Conservation (phyloP, 768 basidiomycete genomes). For the Termitomyces sp. region DNA sequence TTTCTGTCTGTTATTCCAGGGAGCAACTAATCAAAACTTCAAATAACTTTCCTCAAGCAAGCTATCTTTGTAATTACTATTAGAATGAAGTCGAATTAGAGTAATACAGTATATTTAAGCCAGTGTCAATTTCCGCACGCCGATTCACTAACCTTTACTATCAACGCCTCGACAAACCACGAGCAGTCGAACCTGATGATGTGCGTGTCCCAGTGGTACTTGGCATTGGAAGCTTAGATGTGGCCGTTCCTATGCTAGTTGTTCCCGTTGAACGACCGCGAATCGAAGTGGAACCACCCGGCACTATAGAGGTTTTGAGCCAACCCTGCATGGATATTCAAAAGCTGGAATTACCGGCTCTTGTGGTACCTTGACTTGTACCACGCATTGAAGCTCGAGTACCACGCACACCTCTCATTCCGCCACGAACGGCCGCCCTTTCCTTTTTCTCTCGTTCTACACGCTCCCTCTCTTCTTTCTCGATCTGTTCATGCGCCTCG, state of each 20-base stretch:
- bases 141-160: not conserved
- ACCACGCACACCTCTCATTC: slow-evolving; percentile 66
- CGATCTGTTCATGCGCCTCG: slow-evolving; percentile 41
- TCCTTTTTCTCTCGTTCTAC: slow-evolving; percentile 42
- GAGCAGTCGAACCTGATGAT: slow-evolving; percentile 4
- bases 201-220: slow-evolving; percentile 3
- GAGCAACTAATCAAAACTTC: not conserved
- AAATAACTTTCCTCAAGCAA: not conserved
- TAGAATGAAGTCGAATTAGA: not conserved
- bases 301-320: not conserved
- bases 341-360: slow-evolving; percentile 25
- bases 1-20: slow-evolving; percentile 17
- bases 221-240: slow-evolving; percentile 14
- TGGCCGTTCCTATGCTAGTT: not conserved
- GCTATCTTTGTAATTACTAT: not conserved
- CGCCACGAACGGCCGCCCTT: slow-evolving; percentile 37
- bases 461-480: slow-evolving; percentile 32
- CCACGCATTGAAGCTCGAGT: slow-evolving; percentile 62
- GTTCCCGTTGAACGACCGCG: slow-evolving; percentile 5
- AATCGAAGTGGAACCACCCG: not conserved
- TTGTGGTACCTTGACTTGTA: slow-evolving; percentile 28
- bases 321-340: not conserved
- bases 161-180: slow-evolving; percentile 4
- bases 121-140: not conserved
- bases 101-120: not conserved